Base-by-base conservation (phyloP, 345 rosid species). In the Salix dunnii region DNA sequence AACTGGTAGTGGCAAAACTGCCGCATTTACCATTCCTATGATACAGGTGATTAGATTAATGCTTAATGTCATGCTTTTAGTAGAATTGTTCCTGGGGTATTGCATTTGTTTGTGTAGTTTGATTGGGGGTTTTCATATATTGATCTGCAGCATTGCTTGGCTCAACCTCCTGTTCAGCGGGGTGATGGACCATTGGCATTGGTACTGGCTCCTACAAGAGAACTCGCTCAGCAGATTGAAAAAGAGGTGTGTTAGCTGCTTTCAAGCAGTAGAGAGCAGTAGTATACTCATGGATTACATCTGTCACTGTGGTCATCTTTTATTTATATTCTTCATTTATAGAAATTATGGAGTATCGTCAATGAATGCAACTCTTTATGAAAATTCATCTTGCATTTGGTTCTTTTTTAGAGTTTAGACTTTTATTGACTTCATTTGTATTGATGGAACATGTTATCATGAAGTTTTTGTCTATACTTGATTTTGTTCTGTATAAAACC, bases 1-100 rank as follows among this genome's bases (percentile, higher is more conserved):
- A 78, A 85, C 88, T 28, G 86, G 88, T n/a, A 82, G 82, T 63
- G 88, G 88, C 28, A 85, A 85, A 73, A 85, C 88, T 16, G 86
- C 84, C 51, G 88, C 88, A 43, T 85, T 82, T 63, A 30, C 81
- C 67, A 80, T 85, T 49, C 88, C 88, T 2, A 85, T 85, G 84
- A 75, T 85, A 74, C 84, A 85, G 85, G 85, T 85, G 8, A 23
- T 46, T 21, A 62, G 13, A 12, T 28, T 30, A 16, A 28, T 30
- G 38, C 20, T 64, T 11, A 6, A 12, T 7, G 9, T 36, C 35
- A 35, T 53, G 27, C 25, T 42, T 11, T 13, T 7, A 58, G 38
- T 5, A 48, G 46, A 5, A 13, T 18, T 48, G 21, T 31, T 23
- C 14, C 21, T 9, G 49, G 18, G 36, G 40, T 21, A 3, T 33